These are phyloP conservation scores for Metarhizium robertsii DNA, from an alignment of 2,329 filamentous ascomycete species.

Conservation along the genomic window DNA sequence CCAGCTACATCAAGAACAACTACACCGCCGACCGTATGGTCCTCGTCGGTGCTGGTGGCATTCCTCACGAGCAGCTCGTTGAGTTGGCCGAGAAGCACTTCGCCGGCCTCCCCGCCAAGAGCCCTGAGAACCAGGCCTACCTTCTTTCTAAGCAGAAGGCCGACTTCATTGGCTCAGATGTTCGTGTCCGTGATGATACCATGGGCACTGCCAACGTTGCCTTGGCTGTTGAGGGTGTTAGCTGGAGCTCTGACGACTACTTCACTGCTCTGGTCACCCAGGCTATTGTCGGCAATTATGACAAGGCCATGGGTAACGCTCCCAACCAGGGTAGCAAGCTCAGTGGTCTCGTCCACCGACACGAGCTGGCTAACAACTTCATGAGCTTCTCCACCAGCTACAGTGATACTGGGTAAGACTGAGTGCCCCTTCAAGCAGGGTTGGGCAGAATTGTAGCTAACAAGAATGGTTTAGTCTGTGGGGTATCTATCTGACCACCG, in stretches of 20 bases:
- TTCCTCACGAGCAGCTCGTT: constrained; percentile 90
- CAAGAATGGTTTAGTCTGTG: constrained; percentile 59
- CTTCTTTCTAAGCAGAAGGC: constrained; percentile 77
- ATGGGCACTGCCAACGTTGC: constrained; percentile 96
- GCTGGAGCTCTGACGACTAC: constrained; percentile 99
- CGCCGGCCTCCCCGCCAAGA: constrained; percentile 63
- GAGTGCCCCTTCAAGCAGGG: neutral
- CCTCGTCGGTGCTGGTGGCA: constrained; percentile 86
- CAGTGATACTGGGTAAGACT: constrained; percentile 88
- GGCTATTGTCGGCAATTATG: constrained; percentile 99
- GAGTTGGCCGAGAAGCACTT: constrained; percentile 97
- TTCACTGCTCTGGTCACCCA: constrained; percentile 96
- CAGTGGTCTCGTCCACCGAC: constrained; percentile 85
- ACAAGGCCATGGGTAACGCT: constrained; percentile 96
- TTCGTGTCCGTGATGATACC: constrained; percentile 91
- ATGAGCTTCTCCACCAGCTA: constrained; percentile 99
- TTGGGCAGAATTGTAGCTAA: constrained; percentile 13
- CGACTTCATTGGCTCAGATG: constrained; percentile 93
- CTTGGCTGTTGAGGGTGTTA: constrained; percentile 97
- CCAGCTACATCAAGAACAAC: constrained; percentile 98
- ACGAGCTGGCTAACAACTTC: constrained; percentile 97
- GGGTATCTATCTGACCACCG: constrained; percentile 97
- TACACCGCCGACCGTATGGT: constrained; percentile 99
- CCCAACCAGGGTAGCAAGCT: constrained; percentile 98
- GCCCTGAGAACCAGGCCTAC: constrained; percentile 65